A percentile compares a stretch with the other conserved stretches of the same genome.
Conservation (phyloP, 1,284 basidiomycete genomes). For the Ustilago lituana region DNA sequence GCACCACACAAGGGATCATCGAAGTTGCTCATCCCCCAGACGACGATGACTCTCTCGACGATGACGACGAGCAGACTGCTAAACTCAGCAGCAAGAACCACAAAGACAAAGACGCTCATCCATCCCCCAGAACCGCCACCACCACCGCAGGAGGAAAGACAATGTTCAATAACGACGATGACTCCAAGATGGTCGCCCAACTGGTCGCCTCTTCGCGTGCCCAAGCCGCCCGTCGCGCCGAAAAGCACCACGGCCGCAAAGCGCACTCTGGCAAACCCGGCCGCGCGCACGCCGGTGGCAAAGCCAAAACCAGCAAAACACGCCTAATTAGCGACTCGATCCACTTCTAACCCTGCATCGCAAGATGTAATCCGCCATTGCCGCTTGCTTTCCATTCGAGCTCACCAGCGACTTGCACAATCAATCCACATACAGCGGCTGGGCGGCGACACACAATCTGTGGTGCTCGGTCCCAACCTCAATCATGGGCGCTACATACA, state of each 20-base stretch:
- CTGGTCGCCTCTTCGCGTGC: conserved; percentile 55
- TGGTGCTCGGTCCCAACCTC: too few relatives aligned
- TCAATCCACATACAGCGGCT: too few relatives aligned
- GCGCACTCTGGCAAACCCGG: conserved; percentile 48
- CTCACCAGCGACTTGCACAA: too few relatives aligned
- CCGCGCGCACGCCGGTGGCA: conserved; percentile 76
- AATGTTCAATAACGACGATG: conserved; percentile 54
- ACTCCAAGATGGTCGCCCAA: conserved; percentile 45
- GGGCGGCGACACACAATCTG: too few relatives aligned
- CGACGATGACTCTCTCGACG: conserved; percentile 14
- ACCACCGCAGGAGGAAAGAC: conserved; percentile 67
- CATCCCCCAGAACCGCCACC: too few relatives aligned
- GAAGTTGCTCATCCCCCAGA: conserved; percentile 34
- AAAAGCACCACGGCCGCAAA: conserved; percentile 56
- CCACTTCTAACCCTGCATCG: conserved; percentile 23
- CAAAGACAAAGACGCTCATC: conserved; percentile 69
- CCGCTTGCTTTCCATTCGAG: too few relatives aligned
- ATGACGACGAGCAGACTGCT: conserved; percentile 70
- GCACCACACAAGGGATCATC: conserved; percentile 40
- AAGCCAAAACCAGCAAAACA: conserved; percentile 55
- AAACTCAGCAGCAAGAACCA: conserved; percentile 71
- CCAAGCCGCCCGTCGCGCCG: conserved; percentile 30
- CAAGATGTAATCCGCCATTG: too few relatives aligned
- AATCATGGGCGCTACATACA: too few relatives aligned
- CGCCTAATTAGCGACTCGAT: conserved; percentile 46